These are phyloP conservation scores for Solanum microdontum DNA, from an alignment of 257 asterid genomes.

Conservation along the genomic window DNA sequence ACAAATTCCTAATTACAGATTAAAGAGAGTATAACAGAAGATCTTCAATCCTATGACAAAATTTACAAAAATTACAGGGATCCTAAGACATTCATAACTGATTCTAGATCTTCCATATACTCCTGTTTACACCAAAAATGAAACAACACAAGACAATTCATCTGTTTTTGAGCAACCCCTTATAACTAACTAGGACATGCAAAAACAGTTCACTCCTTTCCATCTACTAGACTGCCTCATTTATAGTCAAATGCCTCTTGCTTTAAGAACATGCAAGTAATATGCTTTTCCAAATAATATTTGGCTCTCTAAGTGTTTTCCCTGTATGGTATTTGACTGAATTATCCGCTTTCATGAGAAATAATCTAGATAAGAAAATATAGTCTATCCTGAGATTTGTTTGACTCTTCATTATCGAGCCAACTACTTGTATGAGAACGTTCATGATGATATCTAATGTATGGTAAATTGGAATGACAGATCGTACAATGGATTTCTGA, in stretches of 20 bases:
- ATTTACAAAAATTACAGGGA: too few species aligned
- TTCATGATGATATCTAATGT: neutral
- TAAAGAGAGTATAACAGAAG: too few species aligned
- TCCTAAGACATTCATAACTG: too few species aligned
- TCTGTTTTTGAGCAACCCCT: neutral
- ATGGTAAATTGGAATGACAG: conserved; percentile 32
- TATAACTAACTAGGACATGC: neutral
- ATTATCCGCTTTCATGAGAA: neutral
- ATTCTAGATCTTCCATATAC: too few species aligned
- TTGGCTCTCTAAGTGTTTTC: neutral
- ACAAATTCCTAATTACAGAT: too few species aligned
- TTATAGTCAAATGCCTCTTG: neutral
- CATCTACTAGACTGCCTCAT: neutral
- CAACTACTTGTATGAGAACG: neutral
- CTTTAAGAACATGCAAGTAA: neutral
- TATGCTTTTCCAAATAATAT: neutral
- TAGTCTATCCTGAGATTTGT: neutral
- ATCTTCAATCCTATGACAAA: too few species aligned
- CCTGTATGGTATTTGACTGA: neutral
- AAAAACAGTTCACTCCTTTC: neutral
- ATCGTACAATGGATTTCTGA: conserved; percentile 71
- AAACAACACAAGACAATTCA: too few species aligned
- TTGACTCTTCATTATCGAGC: neutral
- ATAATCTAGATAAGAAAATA: neutral
- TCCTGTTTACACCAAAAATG: too few species aligned